A percentile compares a stretch with the other conserved stretches of the same genome.
Conservation (phyloP, 1,284 basidiomycete species). For the Apiotrichum domesticum region DNA sequence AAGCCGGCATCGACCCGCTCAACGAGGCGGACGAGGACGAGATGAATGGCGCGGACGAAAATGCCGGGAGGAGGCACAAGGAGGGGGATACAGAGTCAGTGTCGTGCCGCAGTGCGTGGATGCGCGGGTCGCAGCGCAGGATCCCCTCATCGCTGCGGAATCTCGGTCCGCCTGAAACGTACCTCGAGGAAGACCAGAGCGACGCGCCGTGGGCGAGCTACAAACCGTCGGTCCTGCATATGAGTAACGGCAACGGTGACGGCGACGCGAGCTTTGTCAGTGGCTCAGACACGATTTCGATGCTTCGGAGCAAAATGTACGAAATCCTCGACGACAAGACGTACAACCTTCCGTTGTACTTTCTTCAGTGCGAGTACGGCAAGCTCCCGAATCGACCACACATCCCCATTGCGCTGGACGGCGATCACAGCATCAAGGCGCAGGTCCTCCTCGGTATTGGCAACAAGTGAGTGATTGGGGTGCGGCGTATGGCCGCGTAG, state of each 20-base stretch:
- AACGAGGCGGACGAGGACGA: too few species aligned
- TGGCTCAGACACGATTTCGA: not conserved
- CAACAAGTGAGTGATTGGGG: not conserved
- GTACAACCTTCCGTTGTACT: not conserved
- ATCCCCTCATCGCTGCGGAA: too few species aligned
- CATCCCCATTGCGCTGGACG: not conserved
- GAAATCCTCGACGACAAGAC: slow-evolving; percentile 1
- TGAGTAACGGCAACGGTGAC: not conserved
- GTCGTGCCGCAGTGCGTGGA: too few species aligned
- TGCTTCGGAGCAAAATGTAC: not conserved
- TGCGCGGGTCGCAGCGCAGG: too few species aligned
- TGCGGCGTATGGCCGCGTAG: too few species aligned
- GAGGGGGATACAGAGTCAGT: too few species aligned
- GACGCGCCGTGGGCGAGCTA: not conserved
- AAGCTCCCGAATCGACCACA: not conserved
- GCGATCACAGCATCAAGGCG: not conserved
- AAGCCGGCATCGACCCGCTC: too few species aligned
- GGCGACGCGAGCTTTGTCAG: not conserved
- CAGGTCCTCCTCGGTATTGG: not conserved
- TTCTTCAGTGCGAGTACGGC: slow-evolving; percentile 1
- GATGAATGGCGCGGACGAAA: too few species aligned
- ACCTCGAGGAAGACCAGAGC: slow-evolving; percentile 1
- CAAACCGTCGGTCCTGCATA: not conserved
- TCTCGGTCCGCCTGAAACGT: not conserved
- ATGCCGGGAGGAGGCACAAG: too few species aligned